Percentiles rank a stretch among this genome's conserved stretches.
Evolutionary conservation across 805 yeast species (phyloP).

Genomic region (Ogataea minuta): DNA sequence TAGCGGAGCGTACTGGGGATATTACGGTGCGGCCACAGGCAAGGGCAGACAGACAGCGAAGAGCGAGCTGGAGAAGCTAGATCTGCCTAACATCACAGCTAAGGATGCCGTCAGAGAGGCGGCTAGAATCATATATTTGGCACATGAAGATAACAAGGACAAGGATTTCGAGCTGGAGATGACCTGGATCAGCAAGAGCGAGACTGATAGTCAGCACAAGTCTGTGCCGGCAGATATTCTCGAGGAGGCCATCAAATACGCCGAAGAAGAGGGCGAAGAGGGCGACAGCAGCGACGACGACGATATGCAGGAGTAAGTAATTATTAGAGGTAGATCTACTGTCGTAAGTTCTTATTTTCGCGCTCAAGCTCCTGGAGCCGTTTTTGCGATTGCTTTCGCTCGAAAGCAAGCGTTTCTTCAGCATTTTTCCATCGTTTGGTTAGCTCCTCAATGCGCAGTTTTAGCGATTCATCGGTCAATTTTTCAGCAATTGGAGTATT

Average conservation of each 20-base stretch:
- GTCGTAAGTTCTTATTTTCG: conserved; percentile 41
- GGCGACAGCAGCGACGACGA: conserved; percentile 39
- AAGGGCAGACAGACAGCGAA: conserved; percentile 98
- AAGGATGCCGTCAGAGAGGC: conserved; percentile 90
- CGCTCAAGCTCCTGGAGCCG: conserved; percentile 52
- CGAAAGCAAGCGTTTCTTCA: conserved; percentile 65
- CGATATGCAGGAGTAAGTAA: conserved; percentile 34
- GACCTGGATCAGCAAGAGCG: conserved; percentile 78
- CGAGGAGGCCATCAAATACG: conserved; percentile 79
- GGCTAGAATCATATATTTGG: conserved; percentile 86
- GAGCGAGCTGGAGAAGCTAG: conserved; percentile 90
- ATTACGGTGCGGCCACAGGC: conserved; percentile 95
- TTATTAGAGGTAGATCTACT: conserved; percentile 5
- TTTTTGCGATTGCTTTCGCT: conserved; percentile 51
- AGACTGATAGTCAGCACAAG: conserved; percentile 78
- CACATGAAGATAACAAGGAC: conserved; percentile 97
- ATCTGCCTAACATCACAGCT: conserved; percentile 63
- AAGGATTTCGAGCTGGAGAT: conserved; percentile 95
- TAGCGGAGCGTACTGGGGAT: conserved; percentile 97
- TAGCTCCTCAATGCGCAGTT: conserved; percentile 56
- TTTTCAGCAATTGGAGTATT: conserved; percentile 12
- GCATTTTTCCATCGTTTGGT: conserved; percentile 67
- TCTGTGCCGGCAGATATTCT: conserved; percentile 76
- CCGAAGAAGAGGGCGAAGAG: conserved; percentile 76
- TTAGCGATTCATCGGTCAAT: conserved; percentile 22